Evolutionary conservation across 1,284 basidiomycete genomes (phyloP).

Genomic region (Leccinum subrobustum): DNA sequence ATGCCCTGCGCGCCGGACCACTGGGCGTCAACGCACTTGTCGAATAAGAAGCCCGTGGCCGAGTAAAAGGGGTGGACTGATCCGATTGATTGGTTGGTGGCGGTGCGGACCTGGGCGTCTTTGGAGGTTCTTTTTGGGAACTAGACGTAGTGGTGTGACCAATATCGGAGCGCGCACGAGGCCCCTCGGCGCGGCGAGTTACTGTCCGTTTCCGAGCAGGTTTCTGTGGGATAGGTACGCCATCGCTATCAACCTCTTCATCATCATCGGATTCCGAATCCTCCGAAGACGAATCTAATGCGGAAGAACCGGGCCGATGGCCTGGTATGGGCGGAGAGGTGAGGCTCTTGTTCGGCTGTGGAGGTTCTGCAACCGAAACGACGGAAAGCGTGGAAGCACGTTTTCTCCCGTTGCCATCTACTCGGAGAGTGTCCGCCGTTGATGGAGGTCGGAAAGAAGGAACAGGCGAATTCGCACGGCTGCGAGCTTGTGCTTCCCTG

Average conservation of each 20-base stretch:
- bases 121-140: slow-evolving; percentile 7
- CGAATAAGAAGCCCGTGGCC: slow-evolving; percentile 33
- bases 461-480: slow-evolving; percentile 58
- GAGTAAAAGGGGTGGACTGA: slow-evolving; percentile 12
- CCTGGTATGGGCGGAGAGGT: slow-evolving; percentile 10
- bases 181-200: slow-evolving; percentile 14
- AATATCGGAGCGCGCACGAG: slow-evolving; percentile 18
- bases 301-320: slow-evolving; percentile 22
- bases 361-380: slow-evolving; percentile 13
- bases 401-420: slow-evolving; percentile 25
- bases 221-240: slow-evolving; percentile 26
- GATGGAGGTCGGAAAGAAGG: slow-evolving; percentile 45
- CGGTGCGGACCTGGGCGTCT: slow-evolving; percentile 4
- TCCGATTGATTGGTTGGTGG: slow-evolving; percentile 10
- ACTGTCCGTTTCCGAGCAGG: slow-evolving; percentile 22
- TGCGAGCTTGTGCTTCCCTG: slow-evolving; percentile 68
- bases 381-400: slow-evolving; percentile 34
- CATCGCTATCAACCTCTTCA: slow-evolving; percentile 36
- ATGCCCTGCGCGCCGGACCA: slow-evolving; percentile 38
- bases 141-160: slow-evolving; percentile 10
- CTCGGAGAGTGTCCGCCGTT: slow-evolving; percentile 31
- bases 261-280: slow-evolving; percentile 31
- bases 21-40: slow-evolving; percentile 42
- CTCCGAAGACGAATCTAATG: slow-evolving; percentile 29
- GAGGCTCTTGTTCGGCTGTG: slow-evolving; percentile 13